Evolutionary conservation across 148 eudicot species (phyloP).

Genomic region (Chenopodium album): DNA sequence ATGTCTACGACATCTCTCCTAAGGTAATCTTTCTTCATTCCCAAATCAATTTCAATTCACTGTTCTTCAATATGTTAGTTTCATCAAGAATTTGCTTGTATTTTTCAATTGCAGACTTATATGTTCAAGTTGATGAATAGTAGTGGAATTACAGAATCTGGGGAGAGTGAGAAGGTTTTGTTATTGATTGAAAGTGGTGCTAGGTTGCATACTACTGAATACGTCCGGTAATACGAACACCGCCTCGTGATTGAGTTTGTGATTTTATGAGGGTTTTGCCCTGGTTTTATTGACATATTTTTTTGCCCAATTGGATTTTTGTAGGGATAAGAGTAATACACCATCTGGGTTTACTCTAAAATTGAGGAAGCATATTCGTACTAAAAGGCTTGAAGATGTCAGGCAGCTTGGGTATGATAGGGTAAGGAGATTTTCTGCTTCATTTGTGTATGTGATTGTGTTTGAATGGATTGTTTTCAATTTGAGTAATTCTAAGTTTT

Average conservation of each 20-base stretch:
- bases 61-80: too few relatives aligned
- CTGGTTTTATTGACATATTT: not conserved
- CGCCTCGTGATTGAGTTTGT: not conserved
- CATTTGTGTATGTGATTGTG: not conserved
- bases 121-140: constrained; percentile 97
- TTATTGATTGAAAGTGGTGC: constrained; percentile 96
- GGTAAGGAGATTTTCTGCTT: constrained; percentile 39
- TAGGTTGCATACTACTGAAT: constrained; percentile 85
- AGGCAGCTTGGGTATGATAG: constrained; percentile 98
- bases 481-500: not conserved
- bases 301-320: constrained; percentile 4
- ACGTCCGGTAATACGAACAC: constrained; percentile 54
- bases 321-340: constrained; percentile 93
- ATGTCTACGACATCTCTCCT: constrained; percentile 89
- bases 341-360: constrained; percentile 96
- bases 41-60: not conserved
- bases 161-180: constrained; percentile 97
- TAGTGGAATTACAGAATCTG: constrained; percentile 96
- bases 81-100: not conserved
- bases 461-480: not conserved
- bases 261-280: not conserved
- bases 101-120: constrained; percentile 56
- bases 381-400: constrained; percentile 95
- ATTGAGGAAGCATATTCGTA: constrained; percentile 94
- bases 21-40: constrained; percentile 42